Evolutionary conservation across 768 basidiomycete species (phyloP).

Genomic region (Mycena galericulata): DNA sequence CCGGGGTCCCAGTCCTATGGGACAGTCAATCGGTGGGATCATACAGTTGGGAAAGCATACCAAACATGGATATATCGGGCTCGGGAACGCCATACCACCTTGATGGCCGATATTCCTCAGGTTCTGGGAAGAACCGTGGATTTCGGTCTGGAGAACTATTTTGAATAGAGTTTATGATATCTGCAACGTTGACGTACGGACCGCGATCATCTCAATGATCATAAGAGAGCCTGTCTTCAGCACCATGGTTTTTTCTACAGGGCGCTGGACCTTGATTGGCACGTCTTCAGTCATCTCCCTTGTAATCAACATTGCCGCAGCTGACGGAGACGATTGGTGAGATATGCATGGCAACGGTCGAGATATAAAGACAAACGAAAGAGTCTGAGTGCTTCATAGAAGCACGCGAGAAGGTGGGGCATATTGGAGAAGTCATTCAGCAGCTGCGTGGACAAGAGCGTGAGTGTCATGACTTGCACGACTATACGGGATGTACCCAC

Average conservation of each 20-base stretch:
- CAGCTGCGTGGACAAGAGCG: background rate
- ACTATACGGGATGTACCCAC: background rate
- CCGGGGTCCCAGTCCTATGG: conserved; percentile 46
- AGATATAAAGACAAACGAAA: background rate
- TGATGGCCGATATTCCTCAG: conserved; percentile 45
- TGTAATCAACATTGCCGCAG: background rate
- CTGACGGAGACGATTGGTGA: background rate
- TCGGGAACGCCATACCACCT: conserved; percentile 46
- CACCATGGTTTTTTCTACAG: background rate
- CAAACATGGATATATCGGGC: conserved; percentile 40
- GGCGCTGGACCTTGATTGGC: background rate
- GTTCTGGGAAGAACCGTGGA: conserved; percentile 44
- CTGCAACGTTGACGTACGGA: background rate
- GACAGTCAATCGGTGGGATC: background rate
- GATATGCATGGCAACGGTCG: no score
- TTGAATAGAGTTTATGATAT: background rate
- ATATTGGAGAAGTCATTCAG: background rate
- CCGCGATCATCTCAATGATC: background rate
- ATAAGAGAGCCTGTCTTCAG: background rate
- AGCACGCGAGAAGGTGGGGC: background rate
- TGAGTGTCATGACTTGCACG: background rate
- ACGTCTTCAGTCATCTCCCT: background rate
- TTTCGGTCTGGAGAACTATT: conserved; percentile 41
- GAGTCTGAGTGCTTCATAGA: background rate
- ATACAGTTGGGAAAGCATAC: conserved; percentile 18